Base-by-base conservation (phyloP, 1,284 basidiomycete genomes). In the Lentinula novae-zelandiae region DNA sequence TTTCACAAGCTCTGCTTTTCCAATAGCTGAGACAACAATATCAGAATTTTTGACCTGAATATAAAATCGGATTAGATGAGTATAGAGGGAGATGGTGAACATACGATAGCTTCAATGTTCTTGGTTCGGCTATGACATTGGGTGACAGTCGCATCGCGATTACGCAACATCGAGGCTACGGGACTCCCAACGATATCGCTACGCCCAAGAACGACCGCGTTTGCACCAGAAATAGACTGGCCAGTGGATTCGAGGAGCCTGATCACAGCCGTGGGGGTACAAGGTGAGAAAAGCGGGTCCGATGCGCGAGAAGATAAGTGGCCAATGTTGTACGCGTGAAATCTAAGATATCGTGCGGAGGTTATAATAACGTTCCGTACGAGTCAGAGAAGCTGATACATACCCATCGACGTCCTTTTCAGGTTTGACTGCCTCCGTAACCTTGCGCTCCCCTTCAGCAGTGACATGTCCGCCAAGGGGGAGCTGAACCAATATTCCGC, bases 271-370 rank as follows among this genome's bases (percentile, higher is more conserved):
- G 95, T 89, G 0, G 97, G 97, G 8, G 97, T 99, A 80, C 97
- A 99, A 22, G 97, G 96, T 8, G 88, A 81, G 76, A 98, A 98
- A 62, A 96, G 82, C 33, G 97, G 97, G 33, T 87, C 87, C 34
- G 92, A 89, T 52, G 95, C 92, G 67, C 95, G 90, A 62, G 95
- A 97, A 52, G 92, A 90, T 54, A 99, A 84, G 68, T 95, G 91
- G 33, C 97, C 97, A 67, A 99, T 98, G 77, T 99, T 99, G 76
- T 98, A 96, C 5, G 96, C 95, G 79, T 98, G 95, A 82, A 99
- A 99, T 57, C 93, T 93, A 63, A 61, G 3, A 27, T 27, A n/a
- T 2, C 33, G 12, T 38, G 36, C 60, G 44, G 57, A 57, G 57
- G 65, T 51, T 63, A 33, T 27, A 4, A 27, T 27, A 57, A 53